Base-by-base conservation (phyloP, 352 stramenopile species). In the Saprolegnia diclina region DNA sequence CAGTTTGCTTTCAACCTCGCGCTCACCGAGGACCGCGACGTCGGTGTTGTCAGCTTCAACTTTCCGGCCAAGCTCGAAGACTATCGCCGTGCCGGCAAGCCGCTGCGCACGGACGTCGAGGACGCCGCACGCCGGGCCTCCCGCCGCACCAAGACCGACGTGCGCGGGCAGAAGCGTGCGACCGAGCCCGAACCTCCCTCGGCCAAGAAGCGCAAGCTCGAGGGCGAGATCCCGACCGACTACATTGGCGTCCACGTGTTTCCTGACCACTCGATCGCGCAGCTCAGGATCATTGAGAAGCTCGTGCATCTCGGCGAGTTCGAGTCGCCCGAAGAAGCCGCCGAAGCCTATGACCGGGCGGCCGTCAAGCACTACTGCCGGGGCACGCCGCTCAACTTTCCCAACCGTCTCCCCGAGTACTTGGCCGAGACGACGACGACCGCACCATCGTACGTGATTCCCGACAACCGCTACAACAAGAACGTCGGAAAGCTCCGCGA, bases 251-350 rank as follows among this genome's bases (percentile, higher is more conserved):
- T 92, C 2, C 76, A 87, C 45, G 80, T 88, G 4, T 82, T 89
- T 44, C 75, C 79, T 32, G 83, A 90, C 22, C 90, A 89, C 64
- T 82, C 83, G 0, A 81, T 92, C 40, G 85, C 85, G 19, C 83
- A 94, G 63, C 90, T 94, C 63, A 75, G 83, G 42, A 82, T 94
- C 21, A 79, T 90, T n/a, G 81, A 81, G 44, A 88, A 90, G 65
- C 63, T 85, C n/a, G 72, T 91, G 7, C 89, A 90, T 62, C 69
- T 94, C 50, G 85, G 85, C 6, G 88, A 79, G 48, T 94, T 90
- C 64, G 57, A 82, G 1, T 90, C 75, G 11, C 76, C 81, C 0
- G 79, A 83, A 55, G 83, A 94, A 40, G 85, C 85, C 4, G 85
- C 83, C 9, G 75, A 87, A 44, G 85, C 85, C n/a, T 94, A 94